A percentile compares a stretch with the other conserved stretches of the same genome.
Conservation (phyloP, 495 filamentous ascomycete genomes). For the Aspergillus homomorphus region DNA sequence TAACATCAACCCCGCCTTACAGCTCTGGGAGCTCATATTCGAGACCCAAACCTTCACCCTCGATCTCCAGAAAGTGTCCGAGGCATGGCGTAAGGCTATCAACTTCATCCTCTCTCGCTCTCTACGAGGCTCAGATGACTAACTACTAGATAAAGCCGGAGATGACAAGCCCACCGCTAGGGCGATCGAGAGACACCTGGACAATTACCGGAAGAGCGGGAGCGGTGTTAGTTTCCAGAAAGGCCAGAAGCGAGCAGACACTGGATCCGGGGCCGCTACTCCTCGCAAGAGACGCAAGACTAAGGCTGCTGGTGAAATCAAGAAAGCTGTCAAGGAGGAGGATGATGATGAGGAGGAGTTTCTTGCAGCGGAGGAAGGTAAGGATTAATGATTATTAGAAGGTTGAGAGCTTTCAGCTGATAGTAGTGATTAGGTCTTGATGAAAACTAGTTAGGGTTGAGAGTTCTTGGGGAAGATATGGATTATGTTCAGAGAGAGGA, state of each 20-base stretch:
- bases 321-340: not conserved
- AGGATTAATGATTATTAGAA: not conserved
- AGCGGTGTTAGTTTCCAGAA: not conserved
- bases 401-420: not conserved
- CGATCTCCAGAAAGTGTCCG: not conserved
- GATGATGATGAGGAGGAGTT: not conserved
- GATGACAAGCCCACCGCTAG: not conserved
- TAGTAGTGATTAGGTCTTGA: not conserved
- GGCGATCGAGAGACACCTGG: not conserved
- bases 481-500: not conserved
- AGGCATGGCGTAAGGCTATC: conserved; percentile 4
- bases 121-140: not conserved
- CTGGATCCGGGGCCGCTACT: not conserved
- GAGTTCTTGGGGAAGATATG: no score
- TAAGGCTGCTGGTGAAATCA: not conserved
- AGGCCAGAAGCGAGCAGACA: not conserved
- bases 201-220: not conserved
- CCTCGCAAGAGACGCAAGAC: not conserved
- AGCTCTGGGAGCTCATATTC: conserved; percentile 1
- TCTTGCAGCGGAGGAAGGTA: not conserved
- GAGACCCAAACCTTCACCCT: not conserved
- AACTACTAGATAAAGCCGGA: not conserved
- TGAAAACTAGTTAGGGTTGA: not conserved
- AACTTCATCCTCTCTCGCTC: not conserved
- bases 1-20: not conserved